Conservation (phyloP, 2,329 filamentous ascomycete species). For the Lecanicillium sp. region DNA sequence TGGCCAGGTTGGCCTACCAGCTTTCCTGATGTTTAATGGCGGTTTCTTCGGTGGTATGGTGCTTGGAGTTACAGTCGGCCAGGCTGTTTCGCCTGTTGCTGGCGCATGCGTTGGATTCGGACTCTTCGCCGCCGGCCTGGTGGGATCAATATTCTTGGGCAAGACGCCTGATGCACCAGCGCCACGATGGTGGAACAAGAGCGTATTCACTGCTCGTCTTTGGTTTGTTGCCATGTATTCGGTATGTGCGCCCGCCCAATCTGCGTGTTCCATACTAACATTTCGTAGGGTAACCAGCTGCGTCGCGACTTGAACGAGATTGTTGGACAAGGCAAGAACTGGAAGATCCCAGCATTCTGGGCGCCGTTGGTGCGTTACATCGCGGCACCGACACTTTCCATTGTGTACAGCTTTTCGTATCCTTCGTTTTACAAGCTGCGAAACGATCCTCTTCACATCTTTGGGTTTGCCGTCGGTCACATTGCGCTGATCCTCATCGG, state of each 20-base stretch:
- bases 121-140: constrained; percentile 38
- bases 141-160: constrained; percentile 34
- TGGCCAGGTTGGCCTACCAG: constrained; percentile 35
- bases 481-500: constrained; percentile 40
- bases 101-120: constrained; percentile 48
- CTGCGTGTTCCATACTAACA: background rate
- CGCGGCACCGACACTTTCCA: constrained; percentile 42
- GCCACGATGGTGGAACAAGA: constrained; percentile 36
- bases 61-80: constrained; percentile 44
- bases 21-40: constrained; percentile 41
- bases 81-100: constrained; percentile 36
- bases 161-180: constrained; percentile 36
- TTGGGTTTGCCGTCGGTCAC: constrained; percentile 44
- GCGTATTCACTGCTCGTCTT: constrained; percentile 32
- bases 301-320: constrained; percentile 48
- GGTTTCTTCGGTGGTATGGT: constrained; percentile 50
- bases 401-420: constrained; percentile 48
- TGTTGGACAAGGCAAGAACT: constrained; percentile 48
- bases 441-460: constrained; percentile 44
- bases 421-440: constrained; percentile 41
- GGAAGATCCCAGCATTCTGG: constrained; percentile 48
- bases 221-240: constrained; percentile 54
- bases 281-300: constrained; percentile 47
- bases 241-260: constrained; percentile 31
- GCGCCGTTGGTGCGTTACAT: constrained; percentile 44